Evolutionary conservation across 2,329 filamentous ascomycete species (phyloP).

Genomic region (Fonsecaea pugnacius): DNA sequence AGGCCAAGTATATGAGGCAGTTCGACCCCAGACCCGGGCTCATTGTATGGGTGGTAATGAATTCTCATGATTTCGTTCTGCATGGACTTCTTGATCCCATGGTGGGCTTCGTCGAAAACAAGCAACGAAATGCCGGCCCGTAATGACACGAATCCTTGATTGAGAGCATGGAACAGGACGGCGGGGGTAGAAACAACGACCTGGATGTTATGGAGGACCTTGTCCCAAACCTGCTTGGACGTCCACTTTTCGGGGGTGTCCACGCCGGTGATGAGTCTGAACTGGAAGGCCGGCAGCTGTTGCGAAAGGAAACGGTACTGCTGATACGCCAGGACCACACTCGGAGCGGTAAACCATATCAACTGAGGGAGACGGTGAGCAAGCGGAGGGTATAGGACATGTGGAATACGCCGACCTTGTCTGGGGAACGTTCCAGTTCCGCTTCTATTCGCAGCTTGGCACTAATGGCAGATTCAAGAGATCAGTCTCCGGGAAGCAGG

Average conservation of each 20-base stretch:
- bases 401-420: constrained; percentile 56
- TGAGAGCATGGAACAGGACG: constrained; percentile 73
- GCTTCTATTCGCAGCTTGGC: constrained; percentile 69
- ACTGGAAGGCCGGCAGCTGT: constrained; percentile 63
- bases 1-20: constrained; percentile 74
- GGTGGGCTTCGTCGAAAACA: constrained; percentile 86
- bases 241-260: constrained; percentile 77
- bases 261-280: constrained; percentile 67
- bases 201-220: constrained; percentile 64
- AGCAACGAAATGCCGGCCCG: constrained; percentile 69
- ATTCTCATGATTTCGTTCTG: constrained; percentile 73
- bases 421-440: constrained; percentile 61
- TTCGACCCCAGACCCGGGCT: constrained; percentile 39
- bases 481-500: neutral
- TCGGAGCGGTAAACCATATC: constrained; percentile 76
- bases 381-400: neutral
- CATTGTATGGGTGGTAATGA: constrained; percentile 65
- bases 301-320: constrained; percentile 64
- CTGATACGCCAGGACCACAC: constrained; percentile 68
- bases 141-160: constrained; percentile 70
- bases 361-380: constrained; percentile 40
- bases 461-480: constrained; percentile 45
- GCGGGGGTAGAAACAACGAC: constrained; percentile 80
- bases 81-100: constrained; percentile 68
- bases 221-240: constrained; percentile 68